phyloP scores from a whole-genome alignment of 2,329 filamentous ascomycete genomes.

The Rutstroemia sydowiana region DNA sequence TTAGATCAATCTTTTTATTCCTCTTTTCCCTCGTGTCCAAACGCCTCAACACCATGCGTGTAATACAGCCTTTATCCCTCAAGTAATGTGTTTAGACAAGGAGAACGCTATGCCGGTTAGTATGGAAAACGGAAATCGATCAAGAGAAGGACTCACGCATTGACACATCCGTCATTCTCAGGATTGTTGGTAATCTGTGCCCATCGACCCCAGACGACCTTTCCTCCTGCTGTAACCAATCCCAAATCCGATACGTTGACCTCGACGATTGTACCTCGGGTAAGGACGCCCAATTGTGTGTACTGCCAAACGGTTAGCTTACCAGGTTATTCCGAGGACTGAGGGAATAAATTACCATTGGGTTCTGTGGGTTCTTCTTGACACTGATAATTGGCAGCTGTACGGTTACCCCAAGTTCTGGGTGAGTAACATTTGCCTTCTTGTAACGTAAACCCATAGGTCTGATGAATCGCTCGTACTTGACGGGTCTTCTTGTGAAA shows the following conservation, averaged over 20 bases:
- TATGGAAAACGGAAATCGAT: neutral
- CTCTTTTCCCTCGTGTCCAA: too few species aligned
- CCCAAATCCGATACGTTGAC: constrained; percentile 92
- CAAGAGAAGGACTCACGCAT: constrained; percentile 14
- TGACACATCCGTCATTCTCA: constrained; percentile 21
- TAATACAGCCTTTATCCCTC: neutral
- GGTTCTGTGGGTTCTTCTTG: constrained; percentile 83
- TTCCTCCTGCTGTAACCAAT: constrained; percentile 81
- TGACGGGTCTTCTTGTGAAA: constrained; percentile 83
- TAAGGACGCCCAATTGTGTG: constrained; percentile 85
- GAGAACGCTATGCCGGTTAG: constrained; percentile 17
- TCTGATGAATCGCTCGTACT: constrained; percentile 59
- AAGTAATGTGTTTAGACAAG: constrained; percentile 16
- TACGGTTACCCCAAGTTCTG: constrained; percentile 78
- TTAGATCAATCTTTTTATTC: too few species aligned
- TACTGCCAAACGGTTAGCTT: constrained; percentile 38
- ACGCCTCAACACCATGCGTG: constrained; percentile 13
- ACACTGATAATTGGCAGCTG: constrained; percentile 70
- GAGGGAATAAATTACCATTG: constrained; percentile 43
- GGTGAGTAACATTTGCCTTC: constrained; percentile 63
- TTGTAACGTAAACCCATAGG: constrained; percentile 76
- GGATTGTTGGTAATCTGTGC: constrained; percentile 53
- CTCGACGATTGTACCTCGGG: constrained; percentile 78
- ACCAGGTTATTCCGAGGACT: neutral
- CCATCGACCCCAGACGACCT: constrained; percentile 87